Conservation (phyloP, 192 early-diverging fungal genomes). For the Backusella australiensis region DNA sequence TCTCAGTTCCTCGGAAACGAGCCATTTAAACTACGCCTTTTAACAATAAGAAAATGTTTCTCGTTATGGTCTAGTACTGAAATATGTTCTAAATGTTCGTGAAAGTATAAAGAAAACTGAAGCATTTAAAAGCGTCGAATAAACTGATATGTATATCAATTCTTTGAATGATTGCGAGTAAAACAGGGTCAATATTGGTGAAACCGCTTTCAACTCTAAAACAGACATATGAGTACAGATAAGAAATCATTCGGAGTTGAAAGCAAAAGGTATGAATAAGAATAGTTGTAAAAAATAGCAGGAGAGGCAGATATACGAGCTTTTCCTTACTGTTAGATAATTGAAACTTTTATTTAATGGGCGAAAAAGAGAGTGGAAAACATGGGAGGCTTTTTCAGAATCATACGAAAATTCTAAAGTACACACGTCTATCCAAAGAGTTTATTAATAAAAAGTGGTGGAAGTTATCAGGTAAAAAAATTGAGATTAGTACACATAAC, state of each 20-base stretch:
- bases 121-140: neutral
- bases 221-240: neutral
- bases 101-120: neutral
- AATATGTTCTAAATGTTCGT: neutral
- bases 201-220: neutral
- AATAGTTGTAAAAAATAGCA: neutral
- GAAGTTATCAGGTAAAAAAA: neutral
- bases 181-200: constrained; percentile 2
- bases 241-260: neutral
- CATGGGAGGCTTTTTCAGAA: neutral
- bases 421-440: neutral
- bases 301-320: neutral
- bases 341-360: neutral
- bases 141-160: neutral
- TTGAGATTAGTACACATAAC: neutral
- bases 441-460: neutral
- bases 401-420: neutral
- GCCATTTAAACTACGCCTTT: neutral
- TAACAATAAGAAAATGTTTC: neutral
- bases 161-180: neutral
- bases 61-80: neutral
- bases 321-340: neutral
- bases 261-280: neutral
- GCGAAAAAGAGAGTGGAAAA: neutral
- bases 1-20: neutral